Evolutionary conservation across 495 filamentous ascomycete genomes (phyloP), one percentile per base, ranked within the genome.

Genomic region (Talaromyces nanjingensis): DNA sequence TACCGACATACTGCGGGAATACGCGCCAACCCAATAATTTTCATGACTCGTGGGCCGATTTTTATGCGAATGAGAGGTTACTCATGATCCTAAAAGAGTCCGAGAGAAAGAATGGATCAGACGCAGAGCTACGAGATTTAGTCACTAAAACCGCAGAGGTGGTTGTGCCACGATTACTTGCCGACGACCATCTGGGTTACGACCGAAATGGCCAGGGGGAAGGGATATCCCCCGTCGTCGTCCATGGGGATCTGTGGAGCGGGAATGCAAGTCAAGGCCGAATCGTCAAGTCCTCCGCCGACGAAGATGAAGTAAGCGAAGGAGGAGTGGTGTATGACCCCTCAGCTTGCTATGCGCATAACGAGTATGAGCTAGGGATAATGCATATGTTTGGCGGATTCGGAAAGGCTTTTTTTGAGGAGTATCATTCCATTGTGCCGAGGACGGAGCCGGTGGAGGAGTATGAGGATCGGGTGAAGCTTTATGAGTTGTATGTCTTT

Each of bases 341-440:
- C 22, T 86, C 86, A 16, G 80, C 84, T 45, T 87, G 86, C 62
- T 96, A 93, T 74, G 90, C 86, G n/a, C 91, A 96, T 72, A 87
- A 79, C 16, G 93, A 97, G 79, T 97, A 86, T 77, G 93, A 97
- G 71, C 71, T 93, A 57, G 93, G 93, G 1, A 96, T 97, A 59
- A 97, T 96, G 93, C 82, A 82, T 63, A 93, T 98, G 91, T 97
- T 97, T 83, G 93, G 93, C 0, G 93, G 93, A 4, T 97, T 96
- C 79, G 87, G 87, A 20, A 70, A 73, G 0, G 70, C 66, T 6
- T 96, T 96, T 67, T 87, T 88, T 75, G 82, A 80, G 22, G 87
- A 91, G 74, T 97, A 97, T 74, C 85, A 91, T 76, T 67, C 77
- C 24, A 60, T 91, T 39, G 85, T 89, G 62, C 86, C 86, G 3